Evolutionary conservation across 352 stramenopile species (phyloP).

Genomic region (Phytopythium oedochilum): DNA sequence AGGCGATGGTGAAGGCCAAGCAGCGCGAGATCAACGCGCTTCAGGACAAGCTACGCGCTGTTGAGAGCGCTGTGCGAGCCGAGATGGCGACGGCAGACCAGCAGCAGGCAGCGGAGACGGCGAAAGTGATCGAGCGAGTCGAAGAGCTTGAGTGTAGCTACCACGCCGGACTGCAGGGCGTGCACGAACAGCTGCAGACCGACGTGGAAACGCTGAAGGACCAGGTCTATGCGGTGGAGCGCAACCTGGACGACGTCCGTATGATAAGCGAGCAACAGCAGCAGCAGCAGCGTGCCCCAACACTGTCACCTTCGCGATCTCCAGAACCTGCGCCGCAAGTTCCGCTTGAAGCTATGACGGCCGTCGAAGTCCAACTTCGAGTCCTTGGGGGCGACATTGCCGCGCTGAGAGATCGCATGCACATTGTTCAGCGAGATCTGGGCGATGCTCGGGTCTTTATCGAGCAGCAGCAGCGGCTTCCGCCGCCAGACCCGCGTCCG

Average conservation of each 20-base stretch:
- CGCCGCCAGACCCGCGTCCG: background rate
- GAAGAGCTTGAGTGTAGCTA: conserved; percentile 1
- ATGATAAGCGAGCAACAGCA: background rate
- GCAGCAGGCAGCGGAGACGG: background rate
- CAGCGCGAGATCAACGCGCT: conserved; percentile 16
- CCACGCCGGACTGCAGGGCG: background rate
- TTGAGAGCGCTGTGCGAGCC: background rate
- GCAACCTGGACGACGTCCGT: background rate
- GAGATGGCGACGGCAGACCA: background rate
- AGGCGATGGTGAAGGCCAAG: conserved; percentile 12
- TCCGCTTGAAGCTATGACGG: background rate
- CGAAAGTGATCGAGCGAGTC: conserved; percentile 10
- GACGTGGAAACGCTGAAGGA: conserved; percentile 1
- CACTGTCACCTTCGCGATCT: background rate
- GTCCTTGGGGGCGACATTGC: background rate
- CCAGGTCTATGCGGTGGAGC: conserved; percentile 5
- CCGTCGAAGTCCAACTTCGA: background rate
- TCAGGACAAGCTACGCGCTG: background rate
- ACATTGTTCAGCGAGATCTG: background rate
- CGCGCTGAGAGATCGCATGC: conserved; percentile 2
- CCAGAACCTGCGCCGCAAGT: background rate
- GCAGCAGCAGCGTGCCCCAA: background rate
- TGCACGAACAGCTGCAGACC: conserved; percentile 7
- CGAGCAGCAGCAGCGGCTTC: background rate
- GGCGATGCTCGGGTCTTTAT: background rate